These are phyloP conservation scores for Brassica rapa DNA, from an alignment of 345 rosid species.

Conservation along the genomic window DNA sequence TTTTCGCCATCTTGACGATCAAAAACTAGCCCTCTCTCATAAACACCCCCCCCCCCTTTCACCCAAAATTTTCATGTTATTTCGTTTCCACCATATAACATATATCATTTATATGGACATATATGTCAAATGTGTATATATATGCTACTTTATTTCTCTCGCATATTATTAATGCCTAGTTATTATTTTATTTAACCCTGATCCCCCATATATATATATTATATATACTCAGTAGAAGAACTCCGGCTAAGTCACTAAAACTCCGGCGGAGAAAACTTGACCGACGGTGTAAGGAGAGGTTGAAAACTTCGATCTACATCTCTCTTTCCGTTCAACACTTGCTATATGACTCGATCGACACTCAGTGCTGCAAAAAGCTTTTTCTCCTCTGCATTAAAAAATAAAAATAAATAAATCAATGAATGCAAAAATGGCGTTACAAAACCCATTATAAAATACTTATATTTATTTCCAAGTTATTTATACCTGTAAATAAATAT, in stretches of 20 bases:
- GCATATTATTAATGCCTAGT: constrained; percentile 26
- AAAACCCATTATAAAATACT: neutral
- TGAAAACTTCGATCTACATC: constrained; percentile 57
- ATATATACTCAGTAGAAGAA: constrained; percentile 18
- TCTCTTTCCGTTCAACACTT: constrained; percentile 64
- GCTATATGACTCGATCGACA: constrained; percentile 70
- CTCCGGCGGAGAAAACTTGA: constrained; percentile 66
- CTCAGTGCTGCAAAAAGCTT: constrained; percentile 77
- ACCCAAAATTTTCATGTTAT: constrained; percentile 33
- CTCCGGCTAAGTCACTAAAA: constrained; percentile 63
- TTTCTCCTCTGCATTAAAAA: constrained; percentile 66
- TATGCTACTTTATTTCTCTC: constrained; percentile 28
- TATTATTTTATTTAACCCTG: constrained; percentile 33
- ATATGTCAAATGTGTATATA: constrained; percentile 15
- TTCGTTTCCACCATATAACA: constrained; percentile 28
- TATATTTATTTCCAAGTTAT: neutral
- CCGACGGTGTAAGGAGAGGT: constrained; percentile 51
- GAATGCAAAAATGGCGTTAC: neutral
- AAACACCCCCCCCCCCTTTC: neutral
- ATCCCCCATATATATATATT: constrained; percentile 16
- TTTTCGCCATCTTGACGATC: constrained; percentile 34
- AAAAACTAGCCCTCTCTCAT: constrained; percentile 28
- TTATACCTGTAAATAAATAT: constrained; percentile 82
- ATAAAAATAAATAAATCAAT: neutral
- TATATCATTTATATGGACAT: constrained; percentile 21